Evolutionary conservation across 1,284 basidiomycete species (phyloP).

Genomic region (Stereum hirsutum): DNA sequence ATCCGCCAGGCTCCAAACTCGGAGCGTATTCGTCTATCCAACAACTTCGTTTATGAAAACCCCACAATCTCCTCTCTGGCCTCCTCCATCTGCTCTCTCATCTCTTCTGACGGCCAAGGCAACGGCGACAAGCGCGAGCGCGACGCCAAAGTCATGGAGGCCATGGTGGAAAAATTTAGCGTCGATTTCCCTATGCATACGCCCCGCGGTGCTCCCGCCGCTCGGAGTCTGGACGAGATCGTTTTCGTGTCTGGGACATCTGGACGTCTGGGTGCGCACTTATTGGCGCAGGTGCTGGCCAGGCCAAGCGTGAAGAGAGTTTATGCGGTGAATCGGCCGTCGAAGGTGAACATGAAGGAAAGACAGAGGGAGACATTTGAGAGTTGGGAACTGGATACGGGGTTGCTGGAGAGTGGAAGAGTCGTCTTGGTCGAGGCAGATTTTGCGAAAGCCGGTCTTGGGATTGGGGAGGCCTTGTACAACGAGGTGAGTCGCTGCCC

Average conservation of each 20-base stretch:
- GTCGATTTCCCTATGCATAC: conserved; percentile 7
- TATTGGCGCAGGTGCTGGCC: conserved; percentile 14
- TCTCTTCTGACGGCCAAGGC: background rate
- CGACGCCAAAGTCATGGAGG: conserved; percentile 3
- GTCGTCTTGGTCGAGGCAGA: conserved; percentile 26
- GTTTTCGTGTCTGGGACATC: conserved; percentile 21
- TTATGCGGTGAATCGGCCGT: conserved; percentile 16
- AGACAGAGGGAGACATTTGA: conserved; percentile 22
- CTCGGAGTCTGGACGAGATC: conserved; percentile 5
- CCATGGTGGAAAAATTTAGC: conserved; percentile 12
- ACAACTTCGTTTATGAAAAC: conserved; percentile 7
- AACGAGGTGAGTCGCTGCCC: conserved; percentile 16
- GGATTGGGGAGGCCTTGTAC: conserved; percentile 18
- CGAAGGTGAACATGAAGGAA: conserved; percentile 5
- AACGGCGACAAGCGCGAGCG: background rate
- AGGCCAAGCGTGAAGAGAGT: conserved; percentile 13
- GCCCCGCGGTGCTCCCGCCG: conserved; percentile 2
- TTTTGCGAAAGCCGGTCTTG: conserved; percentile 17
- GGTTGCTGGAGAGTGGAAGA: conserved; percentile 18
- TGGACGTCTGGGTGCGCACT: conserved; percentile 16
- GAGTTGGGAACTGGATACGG: conserved; percentile 19
- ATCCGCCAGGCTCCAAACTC: conserved; percentile 3
- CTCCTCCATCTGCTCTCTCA: background rate
- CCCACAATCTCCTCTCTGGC: conserved; percentile 4
- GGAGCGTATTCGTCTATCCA: background rate